A percentile compares a stretch with the other conserved stretches of the same genome.
Conservation (phyloP, 1,284 basidiomycete genomes). For the Cerrena zonata region DNA sequence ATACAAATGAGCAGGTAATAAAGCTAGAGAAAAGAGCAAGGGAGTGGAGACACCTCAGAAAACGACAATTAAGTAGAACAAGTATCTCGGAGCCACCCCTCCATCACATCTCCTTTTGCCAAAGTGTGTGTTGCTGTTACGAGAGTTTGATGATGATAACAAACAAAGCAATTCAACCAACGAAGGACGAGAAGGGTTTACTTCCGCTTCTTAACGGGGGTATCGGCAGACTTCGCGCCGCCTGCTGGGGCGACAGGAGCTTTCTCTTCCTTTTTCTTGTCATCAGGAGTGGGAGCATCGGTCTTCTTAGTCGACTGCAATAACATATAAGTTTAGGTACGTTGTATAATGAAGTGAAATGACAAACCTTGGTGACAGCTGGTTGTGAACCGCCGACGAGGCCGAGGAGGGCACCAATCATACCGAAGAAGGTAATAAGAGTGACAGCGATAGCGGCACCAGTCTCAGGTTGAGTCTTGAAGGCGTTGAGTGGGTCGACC, state of each 20-base stretch:
- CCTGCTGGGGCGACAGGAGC: constrained; percentile 65
- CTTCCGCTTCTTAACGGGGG: constrained; percentile 53
- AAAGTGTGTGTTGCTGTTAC: no score
- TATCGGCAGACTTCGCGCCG: constrained; percentile 48
- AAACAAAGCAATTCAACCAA: no score
- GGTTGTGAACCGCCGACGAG: constrained; percentile 69
- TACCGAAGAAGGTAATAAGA: constrained; percentile 74
- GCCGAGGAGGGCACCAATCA: constrained; percentile 76
- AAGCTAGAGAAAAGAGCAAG: not conserved
- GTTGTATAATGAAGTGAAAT: not conserved
- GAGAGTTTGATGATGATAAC: no score
- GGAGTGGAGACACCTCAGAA: no score
- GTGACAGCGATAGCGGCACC: constrained; percentile 70
- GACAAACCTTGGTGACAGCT: constrained; percentile 54
- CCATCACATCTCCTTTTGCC: constrained; percentile 4
- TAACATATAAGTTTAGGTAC: constrained; percentile 5
- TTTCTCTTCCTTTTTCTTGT: constrained; percentile 57
- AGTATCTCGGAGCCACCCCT: no score
- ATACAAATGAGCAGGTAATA: constrained; percentile 5
- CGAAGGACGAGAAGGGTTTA: constrained; percentile 19
- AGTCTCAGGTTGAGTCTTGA: constrained; percentile 81
- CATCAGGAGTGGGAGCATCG: constrained; percentile 56
- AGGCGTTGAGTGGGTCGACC: constrained; percentile 66
- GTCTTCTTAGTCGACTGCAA: constrained; percentile 67
- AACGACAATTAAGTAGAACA: no score